Conservation (phyloP, 2,329 filamentous ascomycete genomes). For the Neofusicoccum umdonicola region DNA sequence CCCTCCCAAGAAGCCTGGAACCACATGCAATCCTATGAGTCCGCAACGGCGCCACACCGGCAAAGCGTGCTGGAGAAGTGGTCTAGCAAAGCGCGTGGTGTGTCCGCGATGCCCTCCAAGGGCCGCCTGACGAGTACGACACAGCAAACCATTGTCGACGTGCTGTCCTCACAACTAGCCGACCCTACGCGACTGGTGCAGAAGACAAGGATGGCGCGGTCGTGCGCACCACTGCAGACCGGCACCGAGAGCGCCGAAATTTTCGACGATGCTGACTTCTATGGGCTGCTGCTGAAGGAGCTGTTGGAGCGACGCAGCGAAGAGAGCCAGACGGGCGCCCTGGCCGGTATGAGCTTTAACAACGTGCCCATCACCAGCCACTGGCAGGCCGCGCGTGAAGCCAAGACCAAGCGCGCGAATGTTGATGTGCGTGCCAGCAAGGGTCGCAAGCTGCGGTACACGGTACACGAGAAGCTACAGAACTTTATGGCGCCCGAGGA, state of each 20-base stretch:
- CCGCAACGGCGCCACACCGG: conserved; percentile 58
- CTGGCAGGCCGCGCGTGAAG: conserved; percentile 69
- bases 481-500: conserved; percentile 97
- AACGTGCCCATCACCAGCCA: conserved; percentile 17
- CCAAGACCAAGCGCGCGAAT: conserved; percentile 72
- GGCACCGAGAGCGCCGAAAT: conserved; percentile 58
- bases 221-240: conserved; percentile 71
- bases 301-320: conserved; percentile 84
- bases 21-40: conserved; percentile 66
- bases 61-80: conserved; percentile 81
- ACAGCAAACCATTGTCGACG: conserved; percentile 63
- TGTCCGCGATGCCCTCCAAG: conserved; percentile 55
- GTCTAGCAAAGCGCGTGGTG: conserved; percentile 73
- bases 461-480: conserved; percentile 93
- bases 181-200: conserved; percentile 66
- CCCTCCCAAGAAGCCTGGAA: conserved; percentile 69
- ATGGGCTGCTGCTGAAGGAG: conserved; percentile 87
- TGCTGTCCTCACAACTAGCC: conserved; percentile 66
- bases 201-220: conserved; percentile 68
- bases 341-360: conserved; percentile 38
- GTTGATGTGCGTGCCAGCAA: conserved; percentile 95
- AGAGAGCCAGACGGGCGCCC: conserved; percentile 52
- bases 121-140: conserved; percentile 59
- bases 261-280: conserved; percentile 94
- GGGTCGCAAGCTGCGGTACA: conserved; percentile 89